phyloP scores from a whole-genome alignment of 345 rosid genomes.

The Salix exigua region DNA sequence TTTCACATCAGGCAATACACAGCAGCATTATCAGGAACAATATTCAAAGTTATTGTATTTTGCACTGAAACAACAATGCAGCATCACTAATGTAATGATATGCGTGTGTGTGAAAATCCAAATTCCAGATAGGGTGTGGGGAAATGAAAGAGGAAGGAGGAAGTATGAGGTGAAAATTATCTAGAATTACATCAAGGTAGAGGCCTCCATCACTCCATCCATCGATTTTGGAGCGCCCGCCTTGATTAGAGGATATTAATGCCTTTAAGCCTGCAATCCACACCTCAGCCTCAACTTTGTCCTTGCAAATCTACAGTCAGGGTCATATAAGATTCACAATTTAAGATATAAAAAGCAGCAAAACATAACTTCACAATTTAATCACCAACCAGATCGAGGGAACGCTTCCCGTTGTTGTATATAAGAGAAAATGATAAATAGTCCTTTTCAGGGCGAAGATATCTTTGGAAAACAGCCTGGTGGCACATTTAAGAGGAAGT shows the following conservation, averaged over 20 bases:
- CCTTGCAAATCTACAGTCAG: conserved; percentile 73
- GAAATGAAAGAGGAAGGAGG: background rate
- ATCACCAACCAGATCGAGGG: conserved; percentile 90
- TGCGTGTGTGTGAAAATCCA: background rate
- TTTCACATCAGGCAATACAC: background rate
- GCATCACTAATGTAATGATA: background rate
- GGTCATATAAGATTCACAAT: conserved; percentile 11
- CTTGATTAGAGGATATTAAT: conserved; percentile 67
- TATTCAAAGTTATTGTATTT: background rate
- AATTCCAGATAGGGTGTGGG: background rate
- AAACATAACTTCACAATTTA: conserved; percentile 6
- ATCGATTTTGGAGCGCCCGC: conserved; percentile 91
- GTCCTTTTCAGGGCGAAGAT: conserved; percentile 78
- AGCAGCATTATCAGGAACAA: background rate
- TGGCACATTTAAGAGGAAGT: conserved; percentile 16
- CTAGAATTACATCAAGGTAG: conserved; percentile 61
- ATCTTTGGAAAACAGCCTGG: conserved; percentile 87
- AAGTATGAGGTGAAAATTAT: conserved; percentile 1
- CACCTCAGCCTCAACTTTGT: conserved; percentile 90
- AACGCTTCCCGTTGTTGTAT: conserved; percentile 74
- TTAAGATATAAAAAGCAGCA: conserved; percentile 7
- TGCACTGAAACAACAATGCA: background rate
- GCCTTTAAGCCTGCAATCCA: conserved; percentile 85
- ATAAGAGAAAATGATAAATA: conserved; percentile 86
- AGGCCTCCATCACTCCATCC: conserved; percentile 90